Evolutionary conservation across 1,284 basidiomycete genomes (phyloP), one percentile per base, ranked within the genome.

Genomic region (Boletus nobilissimus): DNA sequence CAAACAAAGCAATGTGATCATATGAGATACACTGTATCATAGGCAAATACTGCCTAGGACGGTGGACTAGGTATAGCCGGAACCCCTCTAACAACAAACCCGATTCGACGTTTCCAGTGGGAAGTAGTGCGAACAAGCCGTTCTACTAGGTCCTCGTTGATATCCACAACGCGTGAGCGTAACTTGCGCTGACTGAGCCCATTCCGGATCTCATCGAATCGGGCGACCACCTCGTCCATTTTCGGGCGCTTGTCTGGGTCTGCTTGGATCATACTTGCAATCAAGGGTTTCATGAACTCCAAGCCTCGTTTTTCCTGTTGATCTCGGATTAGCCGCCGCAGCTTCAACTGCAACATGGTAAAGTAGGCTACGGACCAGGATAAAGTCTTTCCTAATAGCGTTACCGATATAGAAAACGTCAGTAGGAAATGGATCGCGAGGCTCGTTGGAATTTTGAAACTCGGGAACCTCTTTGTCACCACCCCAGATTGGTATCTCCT

Each of bases 401-500:
- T 86, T 86, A 0, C 84, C 84, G 0, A 86, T 60, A 39, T 82
- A 83, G 46, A 86, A 86, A 18, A 86, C 73, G n/a, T 86, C 86
- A 19, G 84, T 84, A 5, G 81, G 77, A 46, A 86, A 86, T 0
- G 85, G 84, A 73, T 86, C 73, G 13, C 81, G 46, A 13, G 81
- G 83, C 0, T 80, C 67, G 1, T 75, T 54, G 3, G 75, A 76
- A 19, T 81, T 78, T 34, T 82, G 83, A 19, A 85, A 85, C 74
- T 87, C 87, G 0, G 87, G 87, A 8, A 86, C 86, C 10, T 81
- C 78, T 46, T 84, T 84, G 76, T 87, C 86, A 6, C 85, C 86
- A 5, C 85, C 86, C 74, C 77, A 69, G 16, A 85, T 81, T 0
- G 80, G 77, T 36, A 73, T 34, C 43, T 85, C 86, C 5, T 76